Conservation (phyloP, 164 flowering plant genomes). For the Aristolochia fimbriata region DNA sequence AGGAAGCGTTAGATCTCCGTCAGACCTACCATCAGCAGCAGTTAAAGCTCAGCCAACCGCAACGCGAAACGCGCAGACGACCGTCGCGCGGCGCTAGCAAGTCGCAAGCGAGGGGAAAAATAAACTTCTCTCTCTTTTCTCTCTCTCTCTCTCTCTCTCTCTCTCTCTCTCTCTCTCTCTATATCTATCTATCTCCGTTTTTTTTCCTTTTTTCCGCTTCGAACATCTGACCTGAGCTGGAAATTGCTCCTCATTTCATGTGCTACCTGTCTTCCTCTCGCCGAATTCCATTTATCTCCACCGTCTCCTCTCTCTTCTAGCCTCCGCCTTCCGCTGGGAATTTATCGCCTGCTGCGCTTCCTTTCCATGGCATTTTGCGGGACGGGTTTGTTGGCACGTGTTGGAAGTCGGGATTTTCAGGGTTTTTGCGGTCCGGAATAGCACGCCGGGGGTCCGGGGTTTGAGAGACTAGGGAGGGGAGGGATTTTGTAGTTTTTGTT, state of each 20-base stretch:
- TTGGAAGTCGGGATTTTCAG: no score
- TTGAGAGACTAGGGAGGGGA: background rate
- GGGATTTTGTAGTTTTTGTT: background rate
- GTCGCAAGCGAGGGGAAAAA: background rate
- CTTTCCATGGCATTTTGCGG: background rate
- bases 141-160: no score
- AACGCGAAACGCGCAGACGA: slow-evolving; percentile 4
- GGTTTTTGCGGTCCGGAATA: no score
- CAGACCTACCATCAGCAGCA: background rate
- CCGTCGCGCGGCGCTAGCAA: background rate
- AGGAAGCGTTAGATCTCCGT: background rate
- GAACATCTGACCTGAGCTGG: slow-evolving; percentile 3
- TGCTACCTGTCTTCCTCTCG: slow-evolving; percentile 3
- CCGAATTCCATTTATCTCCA: background rate
- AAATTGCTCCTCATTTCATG: slow-evolving; percentile 2
- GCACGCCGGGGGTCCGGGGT: background rate
- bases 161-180: no score
- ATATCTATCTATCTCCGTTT: no score
- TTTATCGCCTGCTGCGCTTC: background rate
- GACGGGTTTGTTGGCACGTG: no score
- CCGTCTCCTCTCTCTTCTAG: background rate
- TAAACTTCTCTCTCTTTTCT: no score
- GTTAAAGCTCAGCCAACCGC: slow-evolving; percentile 6
- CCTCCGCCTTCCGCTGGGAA: background rate
- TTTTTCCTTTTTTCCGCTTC: background rate